Evolutionary conservation across 306 rosid genomes (phyloP), one percentile per base, ranked within the genome.

Genomic region (Sphenostylis stenocarpa): DNA sequence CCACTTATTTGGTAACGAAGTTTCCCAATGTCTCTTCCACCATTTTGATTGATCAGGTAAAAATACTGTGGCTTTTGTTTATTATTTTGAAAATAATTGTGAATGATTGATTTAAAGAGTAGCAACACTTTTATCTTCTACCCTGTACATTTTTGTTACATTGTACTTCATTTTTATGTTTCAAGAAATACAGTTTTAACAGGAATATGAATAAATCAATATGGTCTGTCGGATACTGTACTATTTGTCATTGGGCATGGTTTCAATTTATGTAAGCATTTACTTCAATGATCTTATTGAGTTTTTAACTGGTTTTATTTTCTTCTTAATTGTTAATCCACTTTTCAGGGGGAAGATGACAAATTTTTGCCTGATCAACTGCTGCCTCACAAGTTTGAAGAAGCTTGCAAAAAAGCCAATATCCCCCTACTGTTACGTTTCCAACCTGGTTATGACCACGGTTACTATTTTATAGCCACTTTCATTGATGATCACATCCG

Each of bases 11-110:
- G 52, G 58, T 92, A 13, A 70, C 72, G 1, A 95, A 92, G 86
- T 76, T 73, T 43, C 66, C 83, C 47, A 84, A 92, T 75, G 88
- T 89, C 20, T 80, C 87, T 43, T 77, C 89, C 31, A 84, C 89
- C 83, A 92, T 95, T 82, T 84, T 95, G 85, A 95, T 95, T 68
- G 98, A 95, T 81, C 98, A 95, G 97, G 98, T 95, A 72, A 67
- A 29, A n/a, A 73, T 21, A 75, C 41, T 28, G n/a, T 38, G 69
- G 17, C 44, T 21, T 62, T 38, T 29, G 14, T 3, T 62, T 36
- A 34, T 21, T 5, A 17, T 5, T 34, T 49, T 7, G 0, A 31
- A 28, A 24, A 24, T 16, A 24, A 0, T 20, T 6, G 24, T 38
- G 57, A 36, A 49, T 49, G 29, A 20, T 44, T 45, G 41, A 17